Percentiles rank a stretch among this genome's conserved stretches.
phyloP scores from a whole-genome alignment of 2,329 filamentous ascomycete species.

The Cladophialophora carrionii region DNA sequence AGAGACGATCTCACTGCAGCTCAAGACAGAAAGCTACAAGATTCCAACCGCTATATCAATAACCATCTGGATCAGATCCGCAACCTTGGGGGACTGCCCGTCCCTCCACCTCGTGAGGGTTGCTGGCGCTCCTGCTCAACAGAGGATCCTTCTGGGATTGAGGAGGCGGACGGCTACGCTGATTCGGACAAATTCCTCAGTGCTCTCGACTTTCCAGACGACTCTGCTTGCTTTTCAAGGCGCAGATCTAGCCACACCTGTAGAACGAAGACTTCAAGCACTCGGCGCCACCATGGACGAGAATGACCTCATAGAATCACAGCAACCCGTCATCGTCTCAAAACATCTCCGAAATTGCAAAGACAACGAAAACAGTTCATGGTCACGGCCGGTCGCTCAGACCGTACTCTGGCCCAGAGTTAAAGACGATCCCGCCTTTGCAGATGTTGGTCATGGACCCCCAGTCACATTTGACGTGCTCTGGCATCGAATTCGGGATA shows the following conservation, averaged over 20 bases:
- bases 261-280: conserved; percentile 22
- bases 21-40: background rate
- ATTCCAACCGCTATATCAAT: background rate
- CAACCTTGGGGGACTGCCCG: background rate
- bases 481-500: background rate
- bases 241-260: background rate
- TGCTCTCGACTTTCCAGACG: conserved; percentile 10
- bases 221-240: background rate
- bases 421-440: conserved; percentile 23
- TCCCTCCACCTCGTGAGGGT: background rate
- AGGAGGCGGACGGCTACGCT: background rate
- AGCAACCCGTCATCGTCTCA: conserved; percentile 15
- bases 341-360: conserved; percentile 18
- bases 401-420: conserved; percentile 13
- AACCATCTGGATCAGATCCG: background rate
- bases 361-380: conserved; percentile 15
- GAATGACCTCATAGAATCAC: conserved; percentile 12
- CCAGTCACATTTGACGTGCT: conserved; percentile 19
- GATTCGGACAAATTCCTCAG: conserved; percentile 6
- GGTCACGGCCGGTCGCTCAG: conserved; percentile 9
- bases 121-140: background rate
- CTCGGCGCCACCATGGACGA: conserved; percentile 14
- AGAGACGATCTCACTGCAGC: background rate
- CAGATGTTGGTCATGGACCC: conserved; percentile 6
- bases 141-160: background rate